Conservation (phyloP, 192 early-diverging fungal genomes). For the Coemansia sp. region DNA sequence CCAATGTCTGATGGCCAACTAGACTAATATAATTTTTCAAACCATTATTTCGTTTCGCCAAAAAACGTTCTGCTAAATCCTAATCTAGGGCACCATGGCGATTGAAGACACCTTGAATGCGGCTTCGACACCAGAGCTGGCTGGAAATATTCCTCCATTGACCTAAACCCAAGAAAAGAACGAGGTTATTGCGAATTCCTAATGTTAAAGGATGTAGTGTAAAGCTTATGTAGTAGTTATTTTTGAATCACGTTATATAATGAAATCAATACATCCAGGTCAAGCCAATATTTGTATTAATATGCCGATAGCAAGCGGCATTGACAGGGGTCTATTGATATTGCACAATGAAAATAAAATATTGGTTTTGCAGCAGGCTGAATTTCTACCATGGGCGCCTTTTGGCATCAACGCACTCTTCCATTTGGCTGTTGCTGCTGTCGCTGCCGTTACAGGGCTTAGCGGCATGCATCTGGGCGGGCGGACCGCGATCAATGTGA, state of each 20-base stretch:
- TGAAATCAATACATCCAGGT: background rate
- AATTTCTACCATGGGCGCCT: conserved; percentile 35
- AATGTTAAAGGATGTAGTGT: conserved; percentile 64
- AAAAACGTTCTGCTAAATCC: too few relatives aligned
- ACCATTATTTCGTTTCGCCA: too few relatives aligned
- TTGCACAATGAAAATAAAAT: too few relatives aligned
- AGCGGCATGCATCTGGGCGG: background rate
- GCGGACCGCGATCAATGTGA: conserved; percentile 10
- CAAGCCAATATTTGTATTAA: background rate
- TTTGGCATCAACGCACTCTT: conserved; percentile 9
- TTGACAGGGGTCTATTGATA: too few relatives aligned
- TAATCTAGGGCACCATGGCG: background rate
- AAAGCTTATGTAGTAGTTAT: too few relatives aligned
- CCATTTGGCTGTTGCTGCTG: background rate
- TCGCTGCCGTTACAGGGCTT: background rate
- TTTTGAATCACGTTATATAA: too few relatives aligned
- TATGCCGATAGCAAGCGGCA: background rate
- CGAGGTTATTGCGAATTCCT: conserved; percentile 85
- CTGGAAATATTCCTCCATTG: conserved; percentile 24
- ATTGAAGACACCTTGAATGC: background rate
- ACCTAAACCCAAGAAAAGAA: conserved; percentile 87
- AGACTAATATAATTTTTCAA: background rate
- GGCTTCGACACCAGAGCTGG: background rate
- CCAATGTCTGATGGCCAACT: background rate
- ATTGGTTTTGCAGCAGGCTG: background rate